Conservation (phyloP, 768 basidiomycete species). For the Punctularia strigosozonata region DNA sequence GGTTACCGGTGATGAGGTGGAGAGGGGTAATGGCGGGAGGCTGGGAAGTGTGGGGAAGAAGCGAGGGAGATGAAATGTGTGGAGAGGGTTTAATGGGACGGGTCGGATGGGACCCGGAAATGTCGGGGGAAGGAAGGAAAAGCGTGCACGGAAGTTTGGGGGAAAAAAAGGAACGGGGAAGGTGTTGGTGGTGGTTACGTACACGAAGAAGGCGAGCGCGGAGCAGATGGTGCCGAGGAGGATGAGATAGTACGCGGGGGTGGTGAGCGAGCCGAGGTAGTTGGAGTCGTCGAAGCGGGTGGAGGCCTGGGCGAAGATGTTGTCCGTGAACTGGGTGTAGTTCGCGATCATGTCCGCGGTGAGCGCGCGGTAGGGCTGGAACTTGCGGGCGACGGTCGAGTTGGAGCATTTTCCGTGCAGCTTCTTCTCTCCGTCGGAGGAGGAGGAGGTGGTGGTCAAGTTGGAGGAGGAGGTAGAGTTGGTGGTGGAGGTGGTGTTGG, state of each 20-base stretch:
- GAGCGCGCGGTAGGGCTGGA: slow-evolving; percentile 53
- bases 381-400: slow-evolving; percentile 42
- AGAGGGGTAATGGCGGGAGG: too few species aligned
- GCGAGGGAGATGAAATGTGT: too few species aligned
- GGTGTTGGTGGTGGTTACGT: too few species aligned
- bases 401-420: slow-evolving; percentile 59
- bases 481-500: too few species aligned
- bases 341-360: slow-evolving; percentile 57
- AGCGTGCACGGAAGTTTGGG: not conserved
- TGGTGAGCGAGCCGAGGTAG: slow-evolving; percentile 51
- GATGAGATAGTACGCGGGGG: slow-evolving; percentile 65
- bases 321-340: slow-evolving; percentile 42
- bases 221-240: slow-evolving; percentile 62
- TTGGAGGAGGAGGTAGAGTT: too few species aligned
- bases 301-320: slow-evolving; percentile 34
- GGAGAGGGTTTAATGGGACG: too few species aligned
- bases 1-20: too few species aligned
- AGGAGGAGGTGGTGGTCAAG: too few species aligned
- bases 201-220: slow-evolving; percentile 57
- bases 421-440: too few species aligned
- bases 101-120: too few species aligned
- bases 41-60: too few species aligned
- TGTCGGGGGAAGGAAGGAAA: slow-evolving; percentile 3
- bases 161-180: too few species aligned
- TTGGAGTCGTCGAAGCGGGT: slow-evolving; percentile 50